These are phyloP conservation scores for Paramecium tetraurelia DNA, from an alignment of 73 alveolate genomes.

Conservation along the genomic window DNA sequence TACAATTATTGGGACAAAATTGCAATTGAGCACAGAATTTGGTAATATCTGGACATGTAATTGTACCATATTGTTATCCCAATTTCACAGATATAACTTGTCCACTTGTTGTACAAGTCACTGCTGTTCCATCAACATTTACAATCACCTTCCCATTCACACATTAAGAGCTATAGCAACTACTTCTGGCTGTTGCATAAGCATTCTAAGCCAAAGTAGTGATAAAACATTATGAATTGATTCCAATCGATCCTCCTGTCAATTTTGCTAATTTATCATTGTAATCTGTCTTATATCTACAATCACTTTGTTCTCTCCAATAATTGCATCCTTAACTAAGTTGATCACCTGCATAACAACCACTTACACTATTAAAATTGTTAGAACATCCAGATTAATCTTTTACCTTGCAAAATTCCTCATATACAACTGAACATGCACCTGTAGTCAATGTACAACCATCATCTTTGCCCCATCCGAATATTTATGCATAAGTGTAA, in stretches of 20 bases:
- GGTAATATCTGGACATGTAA: background rate
- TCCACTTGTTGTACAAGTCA: background rate
- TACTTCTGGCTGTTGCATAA: background rate
- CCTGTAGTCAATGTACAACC: constrained; percentile 52
- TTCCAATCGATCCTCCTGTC: background rate
- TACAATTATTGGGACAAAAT: background rate
- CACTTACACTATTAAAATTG: constrained; percentile 12
- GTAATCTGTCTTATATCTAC: constrained; percentile 18
- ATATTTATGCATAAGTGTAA: constrained; percentile 6
- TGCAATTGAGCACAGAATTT: background rate
- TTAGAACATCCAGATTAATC: constrained; percentile 18
- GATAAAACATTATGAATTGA: background rate
- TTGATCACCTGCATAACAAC: background rate
- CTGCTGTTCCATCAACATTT: background rate
- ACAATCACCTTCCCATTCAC: background rate
- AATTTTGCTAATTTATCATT: background rate
- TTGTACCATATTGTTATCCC: background rate
- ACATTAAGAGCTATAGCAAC: constrained; percentile 2
- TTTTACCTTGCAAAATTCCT: background rate
- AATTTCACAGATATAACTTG: background rate
- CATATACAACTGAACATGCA: background rate
- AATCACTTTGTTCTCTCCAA: constrained; percentile 45
- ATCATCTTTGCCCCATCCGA: constrained; percentile 46
- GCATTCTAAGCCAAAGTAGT: background rate
- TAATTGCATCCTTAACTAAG: background rate